These are phyloP conservation scores for Candida sonorensis DNA, from an alignment of 805 yeast genomes.

Conservation along the genomic window DNA sequence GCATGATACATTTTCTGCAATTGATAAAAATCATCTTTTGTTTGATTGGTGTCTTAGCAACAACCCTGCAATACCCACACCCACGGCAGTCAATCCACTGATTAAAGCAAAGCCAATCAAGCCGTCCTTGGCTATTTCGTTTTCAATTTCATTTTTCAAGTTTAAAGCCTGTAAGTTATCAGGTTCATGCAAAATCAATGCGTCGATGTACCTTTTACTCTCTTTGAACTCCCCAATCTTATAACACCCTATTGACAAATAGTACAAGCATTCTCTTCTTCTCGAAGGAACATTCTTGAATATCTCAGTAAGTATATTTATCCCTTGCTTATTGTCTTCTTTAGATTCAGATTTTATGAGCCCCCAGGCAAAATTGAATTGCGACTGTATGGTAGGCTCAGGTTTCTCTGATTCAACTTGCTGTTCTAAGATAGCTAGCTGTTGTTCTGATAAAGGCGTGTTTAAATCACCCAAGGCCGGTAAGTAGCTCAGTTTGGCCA, in stretches of 20 bases:
- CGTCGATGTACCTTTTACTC: slow-evolving; percentile 80
- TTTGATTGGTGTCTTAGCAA: slow-evolving; percentile 13
- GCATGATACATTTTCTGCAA: too few species aligned
- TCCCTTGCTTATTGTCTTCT: slow-evolving; percentile 70
- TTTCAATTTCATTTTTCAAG: slow-evolving; percentile 72
- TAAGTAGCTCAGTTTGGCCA: slow-evolving; percentile 22
- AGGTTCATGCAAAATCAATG: slow-evolving; percentile 73
- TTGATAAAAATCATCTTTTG: slow-evolving; percentile 6
- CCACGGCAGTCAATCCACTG: slow-evolving; percentile 80
- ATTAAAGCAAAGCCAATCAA: slow-evolving; percentile 82
- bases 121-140: slow-evolving; percentile 80
- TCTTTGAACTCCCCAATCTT: slow-evolving; percentile 83
- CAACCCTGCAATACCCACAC: slow-evolving; percentile 43
- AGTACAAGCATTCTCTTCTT: slow-evolving; percentile 85
- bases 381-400: slow-evolving; percentile 70
- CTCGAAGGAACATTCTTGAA: slow-evolving; percentile 76
- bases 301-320: slow-evolving; percentile 60
- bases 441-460: slow-evolving; percentile 62
- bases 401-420: slow-evolving; percentile 82
- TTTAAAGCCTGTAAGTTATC: slow-evolving; percentile 70
- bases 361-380: slow-evolving; percentile 96
- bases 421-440: slow-evolving; percentile 64
- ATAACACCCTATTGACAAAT: slow-evolving; percentile 79
- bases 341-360: slow-evolving; percentile 62
- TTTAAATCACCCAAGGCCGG: slow-evolving; percentile 24